Conservation (phyloP, 352 stramenopile genomes). For the Pilasporangium apinafurcum region DNA sequence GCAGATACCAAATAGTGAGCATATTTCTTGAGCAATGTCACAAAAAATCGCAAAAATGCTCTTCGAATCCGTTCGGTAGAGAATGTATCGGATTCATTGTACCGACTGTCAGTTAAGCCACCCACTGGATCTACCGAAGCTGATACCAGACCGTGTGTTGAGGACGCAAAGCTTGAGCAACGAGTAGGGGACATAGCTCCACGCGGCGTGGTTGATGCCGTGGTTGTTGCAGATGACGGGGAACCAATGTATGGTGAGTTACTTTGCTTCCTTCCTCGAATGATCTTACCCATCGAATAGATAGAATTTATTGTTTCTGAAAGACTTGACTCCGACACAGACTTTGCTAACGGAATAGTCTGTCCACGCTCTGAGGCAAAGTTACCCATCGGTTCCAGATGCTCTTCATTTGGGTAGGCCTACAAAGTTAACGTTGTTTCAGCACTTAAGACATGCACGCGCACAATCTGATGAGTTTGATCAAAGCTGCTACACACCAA, state of each 20-base stretch:
- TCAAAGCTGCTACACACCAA: constrained; percentile 18
- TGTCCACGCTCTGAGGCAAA: constrained; percentile 65
- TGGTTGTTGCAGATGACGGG: constrained; percentile 11
- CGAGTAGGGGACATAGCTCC: constrained; percentile 13
- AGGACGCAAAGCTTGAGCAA: constrained; percentile 12
- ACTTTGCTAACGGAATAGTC: constrained; percentile 57
- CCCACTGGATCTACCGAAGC: constrained; percentile 22
- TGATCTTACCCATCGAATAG: constrained; percentile 70
- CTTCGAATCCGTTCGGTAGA: constrained; percentile 52
- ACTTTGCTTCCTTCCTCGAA: constrained; percentile 45
- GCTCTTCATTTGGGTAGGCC: constrained; percentile 77
- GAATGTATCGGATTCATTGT: constrained; percentile 72
- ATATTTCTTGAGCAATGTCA: constrained; percentile 79
- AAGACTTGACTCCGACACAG: constrained; percentile 45
- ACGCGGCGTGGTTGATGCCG: constrained; percentile 16
- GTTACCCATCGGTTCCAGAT: constrained; percentile 71
- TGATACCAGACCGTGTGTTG: not conserved
- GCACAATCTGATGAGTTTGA: not conserved
- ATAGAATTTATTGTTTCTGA: constrained; percentile 40
- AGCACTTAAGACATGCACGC: not conserved
- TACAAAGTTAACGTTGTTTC: constrained; percentile 5
- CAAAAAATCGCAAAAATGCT: constrained; percentile 79
- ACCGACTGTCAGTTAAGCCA: constrained; percentile 51
- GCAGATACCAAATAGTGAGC: constrained; percentile 53
- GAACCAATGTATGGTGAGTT: constrained; percentile 25